These are phyloP conservation scores for Botrytis porri DNA, from an alignment of 2,329 filamentous ascomycete genomes.

Conservation along the genomic window DNA sequence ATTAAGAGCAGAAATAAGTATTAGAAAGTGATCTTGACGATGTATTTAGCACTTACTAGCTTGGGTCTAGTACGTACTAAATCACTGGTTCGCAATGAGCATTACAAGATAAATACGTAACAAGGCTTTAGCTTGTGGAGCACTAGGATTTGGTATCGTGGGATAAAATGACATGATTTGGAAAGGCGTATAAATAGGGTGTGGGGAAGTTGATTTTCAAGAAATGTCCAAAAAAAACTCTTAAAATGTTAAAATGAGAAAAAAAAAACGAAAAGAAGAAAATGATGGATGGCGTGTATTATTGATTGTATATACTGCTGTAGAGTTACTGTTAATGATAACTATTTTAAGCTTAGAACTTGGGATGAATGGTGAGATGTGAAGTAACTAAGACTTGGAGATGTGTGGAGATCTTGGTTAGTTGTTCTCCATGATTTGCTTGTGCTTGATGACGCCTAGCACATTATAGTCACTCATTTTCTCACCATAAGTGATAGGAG, in stretches of 20 bases:
- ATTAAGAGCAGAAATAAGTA: background rate
- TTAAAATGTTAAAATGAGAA: conserved; percentile 2
- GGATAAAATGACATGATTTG: background rate
- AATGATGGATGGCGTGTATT: background rate
- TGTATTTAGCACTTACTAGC: background rate
- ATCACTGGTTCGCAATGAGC: background rate
- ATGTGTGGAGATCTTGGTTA: background rate
- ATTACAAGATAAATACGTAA: background rate
- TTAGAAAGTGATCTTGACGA: background rate
- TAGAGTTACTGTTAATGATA: background rate
- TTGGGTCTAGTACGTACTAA: background rate
- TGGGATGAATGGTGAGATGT: background rate
- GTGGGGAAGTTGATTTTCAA: background rate
- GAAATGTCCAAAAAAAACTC: background rate
- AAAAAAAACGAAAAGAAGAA: background rate
- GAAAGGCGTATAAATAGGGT: background rate
- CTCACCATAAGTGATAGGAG: background rate
- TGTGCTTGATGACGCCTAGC: background rate
- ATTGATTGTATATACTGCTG: background rate
- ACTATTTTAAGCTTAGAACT: background rate
- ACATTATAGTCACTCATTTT: background rate
- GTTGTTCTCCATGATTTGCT: background rate
- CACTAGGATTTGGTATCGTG: conserved; percentile 2
- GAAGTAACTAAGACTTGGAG: background rate
- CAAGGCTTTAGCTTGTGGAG: background rate